Evolutionary conservation across 768 basidiomycete genomes (phyloP), one percentile per base, ranked within the genome.

Genomic region (Psilocybe cubensis): DNA sequence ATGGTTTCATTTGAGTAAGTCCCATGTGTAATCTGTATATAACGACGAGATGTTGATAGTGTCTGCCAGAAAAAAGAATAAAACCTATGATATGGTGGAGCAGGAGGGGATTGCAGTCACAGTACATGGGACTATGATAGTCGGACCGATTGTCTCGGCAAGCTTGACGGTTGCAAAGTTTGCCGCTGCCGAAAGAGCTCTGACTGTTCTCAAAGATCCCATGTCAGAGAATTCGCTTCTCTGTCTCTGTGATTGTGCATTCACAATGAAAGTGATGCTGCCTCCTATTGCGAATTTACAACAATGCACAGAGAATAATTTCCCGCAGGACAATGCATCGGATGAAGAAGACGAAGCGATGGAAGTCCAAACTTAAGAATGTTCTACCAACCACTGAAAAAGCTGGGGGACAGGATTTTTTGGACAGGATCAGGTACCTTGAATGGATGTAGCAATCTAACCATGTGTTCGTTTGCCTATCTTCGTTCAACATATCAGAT

Each of bases 111-210:
- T 88, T 44, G 76, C 79, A 0, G 81, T 90, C 29, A 52, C 83
- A 31, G 81, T 89, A 17, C 91, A 92, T 61, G 86, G 76, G 11
- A 65, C 65, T 5, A 70, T 75, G 5, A 70, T 92, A 27, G 80
- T 76, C 2, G 88, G 87, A 0, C 89, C 91, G 2, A 76, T 91
- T 28, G 72, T 83, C 10, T 84, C 84, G 9, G 62, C 74, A 5
- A 90, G 84, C 58, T 70, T 78, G 31, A 76, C 78, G 1, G 75
- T 89, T n/a, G 86, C 88, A 3, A 89, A 86, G 65, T 86, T 85
- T 25, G 77, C 86, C 43, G 89, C 85, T 1, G 80, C 89, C 1
- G 87, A 89, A 67, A 74, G 79, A 23, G 88, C 89, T 0, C 70
- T 84, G 38, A 66, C 72, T n/a, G 68, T 83, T 27, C 73, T 92